Percentiles rank a stretch among this genome's conserved stretches.
These are phyloP conservation scores for Gomphus sp. DNA, from an alignment of 1,284 basidiomycete species.

Conservation along the genomic window DNA sequence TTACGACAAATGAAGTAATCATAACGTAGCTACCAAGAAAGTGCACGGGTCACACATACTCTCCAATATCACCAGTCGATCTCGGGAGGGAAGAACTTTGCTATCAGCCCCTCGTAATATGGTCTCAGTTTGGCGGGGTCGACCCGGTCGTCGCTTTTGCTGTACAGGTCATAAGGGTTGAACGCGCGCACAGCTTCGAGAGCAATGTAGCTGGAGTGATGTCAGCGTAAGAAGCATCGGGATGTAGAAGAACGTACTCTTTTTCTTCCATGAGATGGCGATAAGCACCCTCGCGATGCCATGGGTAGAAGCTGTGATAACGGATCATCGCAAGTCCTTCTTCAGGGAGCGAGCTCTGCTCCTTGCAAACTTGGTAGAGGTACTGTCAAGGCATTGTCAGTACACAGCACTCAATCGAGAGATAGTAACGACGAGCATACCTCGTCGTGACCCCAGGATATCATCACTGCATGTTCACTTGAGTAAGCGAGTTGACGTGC, in stretches of 20 bases:
- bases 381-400: conserved; percentile 36
- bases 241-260: conserved; percentile 17
- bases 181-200: conserved; percentile 68
- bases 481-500: too few relatives aligned
- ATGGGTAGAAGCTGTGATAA: conserved; percentile 94
- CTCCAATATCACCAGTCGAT: conserved; percentile 56
- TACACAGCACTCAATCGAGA: conserved; percentile 9
- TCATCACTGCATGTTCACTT: conserved; percentile 45
- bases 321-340: conserved; percentile 88
- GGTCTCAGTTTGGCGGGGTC: conserved; percentile 57
- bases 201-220: conserved; percentile 35
- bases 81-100: conserved; percentile 75
- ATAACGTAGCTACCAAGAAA: neutral
- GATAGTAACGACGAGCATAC: conserved; percentile 26
- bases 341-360: conserved; percentile 70
- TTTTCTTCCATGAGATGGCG: conserved; percentile 62
- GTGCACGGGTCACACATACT: too few relatives aligned
- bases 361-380: conserved; percentile 68
- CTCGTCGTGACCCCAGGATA: conserved; percentile 89
- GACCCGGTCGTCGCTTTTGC: conserved; percentile 72
- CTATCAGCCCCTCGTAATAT: conserved; percentile 77
- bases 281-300: conserved; percentile 84
- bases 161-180: conserved; percentile 89
- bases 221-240: neutral
- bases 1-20: too few relatives aligned